Conservation (phyloP, 2,329 filamentous ascomycete species). For the Stachybotrys chartarum region DNA sequence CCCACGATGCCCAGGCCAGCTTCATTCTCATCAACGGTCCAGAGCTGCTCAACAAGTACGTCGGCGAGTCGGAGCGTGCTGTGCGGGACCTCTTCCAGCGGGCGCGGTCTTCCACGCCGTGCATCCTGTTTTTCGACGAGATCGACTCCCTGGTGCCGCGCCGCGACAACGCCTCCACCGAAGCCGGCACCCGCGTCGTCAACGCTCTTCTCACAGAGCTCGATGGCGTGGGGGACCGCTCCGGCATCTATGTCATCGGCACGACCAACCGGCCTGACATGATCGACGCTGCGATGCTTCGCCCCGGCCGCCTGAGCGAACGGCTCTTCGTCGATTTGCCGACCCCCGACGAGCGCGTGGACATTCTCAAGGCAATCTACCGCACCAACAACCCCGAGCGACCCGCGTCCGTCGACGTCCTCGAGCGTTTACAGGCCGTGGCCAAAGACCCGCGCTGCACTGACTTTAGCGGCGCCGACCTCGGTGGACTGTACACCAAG, state of each 20-base stretch:
- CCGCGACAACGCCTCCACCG: constrained; percentile 69
- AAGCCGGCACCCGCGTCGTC: constrained; percentile 82
- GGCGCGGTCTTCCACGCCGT: constrained; percentile 78
- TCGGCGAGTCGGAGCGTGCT: constrained; percentile 90
- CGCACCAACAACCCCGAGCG: constrained; percentile 28
- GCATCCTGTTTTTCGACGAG: constrained; percentile 97
- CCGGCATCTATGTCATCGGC: constrained; percentile 88
- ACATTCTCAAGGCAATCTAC: constrained; percentile 70
- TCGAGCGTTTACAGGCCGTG: constrained; percentile 51
- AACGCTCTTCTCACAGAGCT: constrained; percentile 93
- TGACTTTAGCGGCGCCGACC: constrained; percentile 67
- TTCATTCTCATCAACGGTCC: constrained; percentile 98
- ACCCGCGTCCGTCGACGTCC: constrained; percentile 33
- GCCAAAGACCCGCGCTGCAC: constrained; percentile 62
- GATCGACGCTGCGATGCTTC: constrained; percentile 91
- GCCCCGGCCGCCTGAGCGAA: constrained; percentile 81
- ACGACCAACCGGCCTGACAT: constrained; percentile 95
- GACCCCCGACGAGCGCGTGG: constrained; percentile 67
- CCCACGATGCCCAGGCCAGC: constrained; percentile 91
- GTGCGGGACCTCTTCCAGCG: constrained; percentile 88
- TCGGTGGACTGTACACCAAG: constrained; percentile 41
- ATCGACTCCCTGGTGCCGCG: constrained; percentile 86
- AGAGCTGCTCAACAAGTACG: constrained; percentile 94
- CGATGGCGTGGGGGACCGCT: constrained; percentile 72
- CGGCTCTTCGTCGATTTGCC: constrained; percentile 88